Percentiles rank a stretch among this genome's conserved stretches.
phyloP scores from a whole-genome alignment of 176 grass and related monocot species.

The Triticum monococcum region DNA sequence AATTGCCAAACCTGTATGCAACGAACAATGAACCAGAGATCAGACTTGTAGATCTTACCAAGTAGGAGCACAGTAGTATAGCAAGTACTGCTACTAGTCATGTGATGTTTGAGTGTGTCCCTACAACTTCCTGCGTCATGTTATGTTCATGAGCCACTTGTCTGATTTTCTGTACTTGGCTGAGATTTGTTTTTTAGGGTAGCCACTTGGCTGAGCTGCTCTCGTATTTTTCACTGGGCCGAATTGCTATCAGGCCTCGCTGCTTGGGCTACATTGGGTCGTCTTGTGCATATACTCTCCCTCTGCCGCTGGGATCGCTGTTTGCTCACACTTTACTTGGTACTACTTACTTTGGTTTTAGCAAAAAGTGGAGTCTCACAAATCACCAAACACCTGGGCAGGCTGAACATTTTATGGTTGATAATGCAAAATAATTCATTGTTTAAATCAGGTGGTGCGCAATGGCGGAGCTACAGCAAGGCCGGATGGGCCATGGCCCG shows the following conservation, averaged over 20 bases:
- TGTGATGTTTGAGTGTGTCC: neutral
- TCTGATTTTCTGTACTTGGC: neutral
- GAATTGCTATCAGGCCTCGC: neutral
- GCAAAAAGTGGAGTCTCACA: too few relatives aligned
- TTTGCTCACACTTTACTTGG: neutral
- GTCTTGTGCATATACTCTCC: neutral
- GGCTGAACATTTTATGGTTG: neutral
- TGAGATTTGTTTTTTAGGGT: too few relatives aligned
- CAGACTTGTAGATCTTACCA: too few relatives aligned
- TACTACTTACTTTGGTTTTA: too few relatives aligned
- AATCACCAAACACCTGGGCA: too few relatives aligned
- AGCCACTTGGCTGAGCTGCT: neutral
- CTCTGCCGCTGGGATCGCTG: neutral
- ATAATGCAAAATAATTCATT: neutral
- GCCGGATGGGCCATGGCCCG: too few relatives aligned
- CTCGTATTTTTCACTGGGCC: neutral
- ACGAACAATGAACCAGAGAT: too few relatives aligned
- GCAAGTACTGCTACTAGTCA: too few relatives aligned
- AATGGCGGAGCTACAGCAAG: too few relatives aligned
- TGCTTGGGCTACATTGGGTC: neutral
- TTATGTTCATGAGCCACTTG: neutral
- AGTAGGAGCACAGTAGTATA: too few relatives aligned
- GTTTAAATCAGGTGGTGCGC: neutral
- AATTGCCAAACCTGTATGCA: neutral
- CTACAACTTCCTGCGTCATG: neutral